A percentile compares a stretch with the other conserved stretches of the same genome.
Conservation (phyloP, 1,284 basidiomycete species). For the Crepidotus sp. region DNA sequence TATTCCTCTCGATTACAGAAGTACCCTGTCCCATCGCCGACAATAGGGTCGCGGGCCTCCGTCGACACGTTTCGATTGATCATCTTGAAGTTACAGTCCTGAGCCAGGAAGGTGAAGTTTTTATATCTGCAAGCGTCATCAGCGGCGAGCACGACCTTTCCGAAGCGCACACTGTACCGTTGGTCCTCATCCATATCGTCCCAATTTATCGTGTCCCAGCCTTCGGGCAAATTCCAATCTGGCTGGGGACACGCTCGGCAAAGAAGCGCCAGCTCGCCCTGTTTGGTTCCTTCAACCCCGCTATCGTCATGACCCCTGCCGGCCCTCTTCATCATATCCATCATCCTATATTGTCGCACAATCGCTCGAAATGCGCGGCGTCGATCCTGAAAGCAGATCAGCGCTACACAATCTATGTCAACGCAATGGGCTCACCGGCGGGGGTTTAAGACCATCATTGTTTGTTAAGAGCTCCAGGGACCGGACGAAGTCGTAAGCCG, state of each 20-base stretch:
- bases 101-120: background rate
- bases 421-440: too few species aligned
- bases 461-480: background rate
- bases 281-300: background rate
- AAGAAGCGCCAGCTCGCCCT: constrained; percentile 1
- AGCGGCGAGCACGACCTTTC: too few species aligned
- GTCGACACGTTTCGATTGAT: constrained; percentile 15
- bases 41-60: constrained; percentile 18
- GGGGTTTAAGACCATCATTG: background rate
- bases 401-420: too few species aligned
- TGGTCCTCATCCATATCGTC: background rate
- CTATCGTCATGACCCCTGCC: background rate
- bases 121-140: constrained; percentile 12
- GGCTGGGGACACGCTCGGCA: constrained; percentile 2
- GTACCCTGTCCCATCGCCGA: constrained; percentile 21
- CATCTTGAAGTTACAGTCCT: constrained; percentile 27
- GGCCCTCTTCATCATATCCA: constrained; percentile 2
- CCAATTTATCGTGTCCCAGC: constrained; percentile 5
- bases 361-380: background rate
- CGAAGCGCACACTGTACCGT: background rate
- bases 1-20: constrained; percentile 14
- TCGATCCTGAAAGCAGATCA: background rate
- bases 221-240: background rate
- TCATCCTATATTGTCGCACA: constrained; percentile 1
- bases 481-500: background rate